Conservation (phyloP, 805 yeast genomes). For the Isabelozyma rhagii region DNA sequence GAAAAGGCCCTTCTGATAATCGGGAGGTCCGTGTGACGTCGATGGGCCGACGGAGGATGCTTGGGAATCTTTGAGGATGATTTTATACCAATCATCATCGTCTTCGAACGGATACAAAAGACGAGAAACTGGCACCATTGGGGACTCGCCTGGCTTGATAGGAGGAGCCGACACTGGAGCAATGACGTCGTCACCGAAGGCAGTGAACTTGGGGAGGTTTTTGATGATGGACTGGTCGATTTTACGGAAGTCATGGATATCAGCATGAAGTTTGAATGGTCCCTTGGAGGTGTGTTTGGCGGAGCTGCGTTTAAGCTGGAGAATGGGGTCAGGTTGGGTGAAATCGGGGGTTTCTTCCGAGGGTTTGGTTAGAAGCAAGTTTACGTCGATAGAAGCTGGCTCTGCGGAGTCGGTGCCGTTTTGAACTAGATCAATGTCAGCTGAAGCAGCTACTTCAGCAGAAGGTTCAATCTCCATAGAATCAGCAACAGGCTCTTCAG, state of each 20-base stretch:
- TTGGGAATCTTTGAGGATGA: slow-evolving; percentile 43
- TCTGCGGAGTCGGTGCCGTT: slow-evolving; percentile 1
- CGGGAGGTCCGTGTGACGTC: slow-evolving; percentile 24
- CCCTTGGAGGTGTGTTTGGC: background rate
- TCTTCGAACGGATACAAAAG: slow-evolving; percentile 62
- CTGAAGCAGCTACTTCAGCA: background rate
- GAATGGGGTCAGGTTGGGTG: background rate
- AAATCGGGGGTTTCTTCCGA: slow-evolving; percentile 13
- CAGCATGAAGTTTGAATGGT: slow-evolving; percentile 48
- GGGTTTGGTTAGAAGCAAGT: slow-evolving; percentile 15
- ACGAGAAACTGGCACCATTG: slow-evolving; percentile 59
- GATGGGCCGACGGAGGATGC: background rate
- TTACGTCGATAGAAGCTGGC: slow-evolving; percentile 26
- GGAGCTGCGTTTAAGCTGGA: slow-evolving; percentile 1
- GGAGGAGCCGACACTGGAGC: slow-evolving; percentile 14
- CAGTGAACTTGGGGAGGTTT: slow-evolving; percentile 45
- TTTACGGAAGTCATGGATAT: slow-evolving; percentile 39
- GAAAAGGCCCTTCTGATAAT: slow-evolving; percentile 57
- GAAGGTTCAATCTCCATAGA: background rate
- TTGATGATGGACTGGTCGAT: slow-evolving; percentile 47
- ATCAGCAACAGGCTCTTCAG: background rate
- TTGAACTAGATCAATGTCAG: background rate
- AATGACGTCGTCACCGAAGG: slow-evolving; percentile 37
- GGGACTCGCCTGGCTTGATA: slow-evolving; percentile 23
- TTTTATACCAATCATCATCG: slow-evolving; percentile 60